phyloP scores from a whole-genome alignment of 306 rosid species.

The Vigna trinervia region DNA sequence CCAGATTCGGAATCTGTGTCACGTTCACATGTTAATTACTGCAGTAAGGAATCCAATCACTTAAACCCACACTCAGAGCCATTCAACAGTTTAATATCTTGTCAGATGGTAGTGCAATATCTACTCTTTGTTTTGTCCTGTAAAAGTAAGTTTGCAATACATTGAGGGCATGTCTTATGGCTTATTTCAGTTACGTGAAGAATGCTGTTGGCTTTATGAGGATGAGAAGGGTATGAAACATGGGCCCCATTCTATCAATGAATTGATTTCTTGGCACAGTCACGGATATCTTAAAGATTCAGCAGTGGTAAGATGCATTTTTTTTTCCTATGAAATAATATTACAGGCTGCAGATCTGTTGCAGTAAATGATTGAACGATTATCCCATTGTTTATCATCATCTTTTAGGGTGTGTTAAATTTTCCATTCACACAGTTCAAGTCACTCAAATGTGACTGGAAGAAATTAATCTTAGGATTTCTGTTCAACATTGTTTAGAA shows the following conservation, averaged over 20 bases:
- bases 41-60: slow-evolving; percentile 44
- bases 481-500: too few species aligned
- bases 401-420: neutral
- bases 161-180: slow-evolving; percentile 24
- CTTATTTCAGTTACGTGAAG: slow-evolving; percentile 61
- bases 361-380: slow-evolving; percentile 21
- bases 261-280: slow-evolving; percentile 76
- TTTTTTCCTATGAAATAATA: slow-evolving; percentile 15
- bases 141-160: slow-evolving; percentile 28
- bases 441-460: too few species aligned
- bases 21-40: slow-evolving; percentile 37
- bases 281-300: slow-evolving; percentile 80
- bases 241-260: slow-evolving; percentile 83
- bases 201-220: slow-evolving; percentile 79
- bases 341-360: slow-evolving; percentile 5
- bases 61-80: slow-evolving; percentile 39
- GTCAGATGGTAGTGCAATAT: slow-evolving; percentile 51
- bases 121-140: slow-evolving; percentile 26
- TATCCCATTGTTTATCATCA: slow-evolving; percentile 5
- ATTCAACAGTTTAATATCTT: slow-evolving; percentile 40
- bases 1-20: slow-evolving; percentile 50
- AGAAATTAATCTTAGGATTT: too few species aligned
- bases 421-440: too few species aligned
- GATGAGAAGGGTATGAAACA: slow-evolving; percentile 73
- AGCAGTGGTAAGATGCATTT: slow-evolving; percentile 63